These are phyloP conservation scores for Neofusicoccum sp. DNA, from an alignment of 2,329 filamentous ascomycete species.

Conservation along the genomic window DNA sequence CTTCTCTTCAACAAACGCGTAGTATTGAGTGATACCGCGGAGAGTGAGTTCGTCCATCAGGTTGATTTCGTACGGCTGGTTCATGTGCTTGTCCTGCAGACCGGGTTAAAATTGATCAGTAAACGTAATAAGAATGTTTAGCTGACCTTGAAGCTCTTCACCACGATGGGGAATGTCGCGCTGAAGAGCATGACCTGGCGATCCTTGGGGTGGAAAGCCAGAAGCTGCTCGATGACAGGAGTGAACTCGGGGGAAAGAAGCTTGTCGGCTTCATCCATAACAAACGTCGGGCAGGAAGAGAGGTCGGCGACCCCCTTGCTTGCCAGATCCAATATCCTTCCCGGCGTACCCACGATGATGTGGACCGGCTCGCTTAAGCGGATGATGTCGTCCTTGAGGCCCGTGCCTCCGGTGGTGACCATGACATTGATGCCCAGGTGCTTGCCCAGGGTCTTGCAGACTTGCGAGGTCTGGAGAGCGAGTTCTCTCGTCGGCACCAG, in stretches of 20 bases:
- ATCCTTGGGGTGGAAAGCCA: conserved; percentile 94
- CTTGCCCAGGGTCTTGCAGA: conserved; percentile 97
- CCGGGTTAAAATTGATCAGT: conserved; percentile 17
- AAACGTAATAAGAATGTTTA: not conserved
- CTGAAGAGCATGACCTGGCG: conserved; percentile 99
- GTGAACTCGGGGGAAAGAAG: conserved; percentile 95
- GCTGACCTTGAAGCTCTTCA: conserved; percentile 81
- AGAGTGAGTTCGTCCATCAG: conserved; percentile 99
- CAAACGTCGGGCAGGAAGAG: conserved; percentile 93
- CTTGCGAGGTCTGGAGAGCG: conserved; percentile 96
- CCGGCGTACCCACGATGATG: conserved; percentile 95
- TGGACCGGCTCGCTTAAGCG: conserved; percentile 92
- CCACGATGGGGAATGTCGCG: conserved; percentile 93
- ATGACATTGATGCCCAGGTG: conserved; percentile 97
- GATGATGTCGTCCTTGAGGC: conserved; percentile 93
- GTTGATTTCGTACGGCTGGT: conserved; percentile 95
- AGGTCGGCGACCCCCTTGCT: conserved; percentile 96
- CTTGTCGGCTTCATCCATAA: conserved; percentile 99
- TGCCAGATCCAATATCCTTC: conserved; percentile 91
- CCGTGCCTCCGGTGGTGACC: conserved; percentile 97
- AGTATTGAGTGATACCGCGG: conserved; percentile 97
- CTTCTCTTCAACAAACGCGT: conserved; percentile 98
- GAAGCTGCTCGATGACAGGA: conserved; percentile 91
- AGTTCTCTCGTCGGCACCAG: conserved; percentile 95
- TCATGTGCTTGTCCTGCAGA: conserved; percentile 86